These are phyloP conservation scores for Bryoerythrophyllum caledonicum DNA, from an alignment of 225 moss, liverwort and hornwort genomes.

Conservation along the genomic window DNA sequence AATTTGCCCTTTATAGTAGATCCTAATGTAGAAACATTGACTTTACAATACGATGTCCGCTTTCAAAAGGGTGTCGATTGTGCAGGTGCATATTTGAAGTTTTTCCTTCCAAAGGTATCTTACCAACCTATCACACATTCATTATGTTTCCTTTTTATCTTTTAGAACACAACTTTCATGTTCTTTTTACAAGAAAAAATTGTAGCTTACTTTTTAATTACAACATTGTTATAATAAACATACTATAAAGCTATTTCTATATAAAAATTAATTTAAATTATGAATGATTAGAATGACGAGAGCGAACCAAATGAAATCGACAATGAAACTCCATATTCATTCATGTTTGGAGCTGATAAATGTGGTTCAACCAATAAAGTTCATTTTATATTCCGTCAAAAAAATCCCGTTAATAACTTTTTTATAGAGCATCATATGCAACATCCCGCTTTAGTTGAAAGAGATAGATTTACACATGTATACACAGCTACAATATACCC, in stretches of 20 bases:
- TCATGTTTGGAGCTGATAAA: constrained; percentile 63
- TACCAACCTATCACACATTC: neutral
- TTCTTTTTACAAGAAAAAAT: neutral
- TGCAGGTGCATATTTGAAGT: constrained; percentile 50
- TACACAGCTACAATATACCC: constrained; percentile 45
- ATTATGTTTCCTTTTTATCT: neutral
- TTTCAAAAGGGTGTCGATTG: constrained; percentile 43
- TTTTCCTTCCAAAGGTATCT: constrained; percentile 38
- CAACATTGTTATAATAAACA: neutral
- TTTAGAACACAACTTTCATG: neutral
- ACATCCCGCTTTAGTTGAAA: constrained; percentile 32
- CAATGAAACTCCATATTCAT: constrained; percentile 46
- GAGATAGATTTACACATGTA: constrained; percentile 43
- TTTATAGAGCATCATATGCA: constrained; percentile 47
- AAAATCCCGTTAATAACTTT: constrained; percentile 6
- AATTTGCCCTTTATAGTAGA: constrained; percentile 25
- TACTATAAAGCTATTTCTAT: no score
- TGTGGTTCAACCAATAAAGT: constrained; percentile 59
- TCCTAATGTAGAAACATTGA: constrained; percentile 23
- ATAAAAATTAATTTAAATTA: no score
- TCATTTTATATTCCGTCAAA: constrained; percentile 53
- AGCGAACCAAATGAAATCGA: constrained; percentile 34
- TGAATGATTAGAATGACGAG: constrained; percentile 9
- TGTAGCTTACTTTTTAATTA: no score
- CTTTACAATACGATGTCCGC: constrained; percentile 43